These are phyloP conservation scores for Russula lepida DNA, from an alignment of 768 basidiomycete genomes.

Conservation along the genomic window DNA sequence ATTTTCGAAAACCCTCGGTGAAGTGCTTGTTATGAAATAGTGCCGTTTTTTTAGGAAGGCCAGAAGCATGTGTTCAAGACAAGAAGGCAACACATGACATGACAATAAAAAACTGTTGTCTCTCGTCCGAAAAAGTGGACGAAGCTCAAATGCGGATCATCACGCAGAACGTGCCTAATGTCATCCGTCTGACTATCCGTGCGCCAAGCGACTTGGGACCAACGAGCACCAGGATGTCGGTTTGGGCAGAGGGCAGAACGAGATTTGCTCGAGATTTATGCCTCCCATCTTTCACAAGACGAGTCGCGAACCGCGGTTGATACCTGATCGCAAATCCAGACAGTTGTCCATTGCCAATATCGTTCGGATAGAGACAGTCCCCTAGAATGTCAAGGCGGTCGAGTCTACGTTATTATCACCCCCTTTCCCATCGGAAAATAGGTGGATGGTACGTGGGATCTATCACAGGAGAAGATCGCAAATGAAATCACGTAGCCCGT, in stretches of 20 bases:
- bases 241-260: constrained; percentile 18
- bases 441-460: constrained; percentile 82
- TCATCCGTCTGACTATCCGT: constrained; percentile 11
- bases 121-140: neutral
- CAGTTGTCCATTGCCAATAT: constrained; percentile 88
- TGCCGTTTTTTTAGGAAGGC: neutral
- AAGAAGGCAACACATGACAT: neutral
- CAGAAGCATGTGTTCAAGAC: neutral
- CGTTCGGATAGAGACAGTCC: constrained; percentile 34
- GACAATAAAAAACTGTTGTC: neutral
- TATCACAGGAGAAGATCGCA: constrained; percentile 65
- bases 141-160: neutral
- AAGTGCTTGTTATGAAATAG: neutral
- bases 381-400: constrained; percentile 1
- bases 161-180: neutral
- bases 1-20: neutral
- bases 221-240: constrained; percentile 19
- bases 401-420: constrained; percentile 20
- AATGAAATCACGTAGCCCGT: constrained; percentile 80
- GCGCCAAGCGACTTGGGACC: constrained; percentile 13
- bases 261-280: constrained; percentile 17
- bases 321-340: constrained; percentile 88
- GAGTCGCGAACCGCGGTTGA: constrained; percentile 75
- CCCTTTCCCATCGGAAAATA: constrained; percentile 41
- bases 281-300: constrained; percentile 42